Evolutionary conservation across 208 protist genomes (phyloP).

Genomic region (Trypanosoma brucei): DNA sequence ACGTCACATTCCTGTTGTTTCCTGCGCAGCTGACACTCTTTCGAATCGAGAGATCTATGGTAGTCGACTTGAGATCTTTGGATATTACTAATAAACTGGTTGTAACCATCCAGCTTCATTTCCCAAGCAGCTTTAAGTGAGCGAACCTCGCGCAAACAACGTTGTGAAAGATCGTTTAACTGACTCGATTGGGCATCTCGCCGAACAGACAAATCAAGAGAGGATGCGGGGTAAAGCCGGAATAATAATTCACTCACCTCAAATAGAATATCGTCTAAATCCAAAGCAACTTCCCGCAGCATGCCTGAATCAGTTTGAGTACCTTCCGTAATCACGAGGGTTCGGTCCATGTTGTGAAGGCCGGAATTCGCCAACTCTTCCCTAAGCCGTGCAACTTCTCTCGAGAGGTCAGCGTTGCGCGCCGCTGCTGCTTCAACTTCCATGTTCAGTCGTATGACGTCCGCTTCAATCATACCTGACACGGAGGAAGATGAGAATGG

Average conservation of each 20-base stretch:
- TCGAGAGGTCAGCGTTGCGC: constrained; percentile 61
- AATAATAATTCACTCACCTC: constrained; percentile 30
- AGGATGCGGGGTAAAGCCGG: constrained; percentile 21
- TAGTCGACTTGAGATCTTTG: constrained; percentile 18
- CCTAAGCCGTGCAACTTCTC: constrained; percentile 32
- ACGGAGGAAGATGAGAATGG: neutral
- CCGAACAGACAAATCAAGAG: constrained; percentile 23
- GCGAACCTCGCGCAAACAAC: constrained; percentile 21
- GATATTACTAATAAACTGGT: constrained; percentile 26
- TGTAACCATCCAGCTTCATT: constrained; percentile 26
- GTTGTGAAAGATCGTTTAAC: constrained; percentile 14
- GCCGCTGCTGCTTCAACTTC: constrained; percentile 73
- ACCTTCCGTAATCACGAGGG: constrained; percentile 2
- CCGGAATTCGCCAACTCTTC: constrained; percentile 23
- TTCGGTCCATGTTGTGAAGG: neutral
- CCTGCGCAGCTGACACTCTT: constrained; percentile 19
- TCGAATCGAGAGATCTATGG: constrained; percentile 15
- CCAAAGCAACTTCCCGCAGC: constrained; percentile 11
- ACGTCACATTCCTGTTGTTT: constrained; percentile 13
- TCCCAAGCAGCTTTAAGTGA: constrained; percentile 17
- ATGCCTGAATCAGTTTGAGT: constrained; percentile 18
- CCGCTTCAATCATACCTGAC: constrained; percentile 27
- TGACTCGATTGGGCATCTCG: neutral
- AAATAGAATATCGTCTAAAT: constrained; percentile 38
- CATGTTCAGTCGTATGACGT: constrained; percentile 45